A percentile compares a stretch with the other conserved stretches of the same genome.
These are phyloP conservation scores for Cymbidium sinense DNA, from an alignment of 106 monocot genomes.

Conservation along the genomic window DNA sequence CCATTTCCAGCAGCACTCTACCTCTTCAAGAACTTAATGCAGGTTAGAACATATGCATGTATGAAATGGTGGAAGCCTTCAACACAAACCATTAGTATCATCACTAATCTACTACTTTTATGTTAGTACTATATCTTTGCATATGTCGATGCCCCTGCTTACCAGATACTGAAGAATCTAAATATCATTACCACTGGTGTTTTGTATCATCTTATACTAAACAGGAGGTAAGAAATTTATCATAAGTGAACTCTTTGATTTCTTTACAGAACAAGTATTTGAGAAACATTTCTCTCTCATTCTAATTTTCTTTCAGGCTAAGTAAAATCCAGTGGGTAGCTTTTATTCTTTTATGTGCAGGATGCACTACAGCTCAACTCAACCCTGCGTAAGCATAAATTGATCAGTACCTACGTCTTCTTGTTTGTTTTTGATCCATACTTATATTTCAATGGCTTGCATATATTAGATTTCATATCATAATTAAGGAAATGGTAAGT, in stretches of 20 bases:
- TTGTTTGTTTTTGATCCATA: neutral
- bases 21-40: constrained; percentile 84
- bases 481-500: neutral
- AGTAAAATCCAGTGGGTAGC: constrained; percentile 93
- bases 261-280: neutral
- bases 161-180: constrained; percentile 98
- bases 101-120: constrained; percentile 9
- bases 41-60: constrained; percentile 33
- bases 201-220: constrained; percentile 85
- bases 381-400: constrained; percentile 62
- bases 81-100: neutral
- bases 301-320: constrained; percentile 39
- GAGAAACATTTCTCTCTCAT: neutral
- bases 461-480: neutral
- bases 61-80: neutral
- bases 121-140: constrained; percentile 96
- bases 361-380: constrained; percentile 90
- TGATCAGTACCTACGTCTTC: neutral
- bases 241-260: neutral
- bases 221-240: constrained; percentile 64
- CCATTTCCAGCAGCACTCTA: constrained; percentile 91
- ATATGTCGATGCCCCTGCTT: constrained; percentile 96
- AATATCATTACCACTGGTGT: constrained; percentile 98
- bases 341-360: constrained; percentile 79
- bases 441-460: neutral